A percentile compares a stretch with the other conserved stretches of the same genome.
These are phyloP conservation scores for Shiraia bambusicola DNA, from an alignment of 2,329 filamentous ascomycete species.

Conservation along the genomic window DNA sequence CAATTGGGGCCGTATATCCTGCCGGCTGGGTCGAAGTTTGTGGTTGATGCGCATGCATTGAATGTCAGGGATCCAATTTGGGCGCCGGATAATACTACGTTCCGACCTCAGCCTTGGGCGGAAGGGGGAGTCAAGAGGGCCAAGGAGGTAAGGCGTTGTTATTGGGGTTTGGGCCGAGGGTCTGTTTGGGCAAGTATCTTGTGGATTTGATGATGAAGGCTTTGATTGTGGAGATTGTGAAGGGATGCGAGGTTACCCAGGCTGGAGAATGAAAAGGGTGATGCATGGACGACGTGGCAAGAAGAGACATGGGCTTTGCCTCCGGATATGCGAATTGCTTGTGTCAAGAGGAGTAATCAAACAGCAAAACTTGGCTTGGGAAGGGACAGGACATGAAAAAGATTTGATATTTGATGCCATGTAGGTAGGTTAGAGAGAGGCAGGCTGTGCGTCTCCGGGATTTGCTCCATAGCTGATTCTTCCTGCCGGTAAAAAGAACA, in stretches of 20 bases:
- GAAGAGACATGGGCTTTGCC: conserved; percentile 6
- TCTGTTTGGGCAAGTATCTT: conserved; percentile 49
- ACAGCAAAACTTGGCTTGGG: neutral
- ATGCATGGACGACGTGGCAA: conserved; percentile 3
- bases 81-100: conserved; percentile 41
- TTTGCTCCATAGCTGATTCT: conserved; percentile 54
- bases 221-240: conserved; percentile 11
- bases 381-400: neutral
- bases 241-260: conserved; percentile 4
- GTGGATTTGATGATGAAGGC: conserved; percentile 33
- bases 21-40: conserved; percentile 44
- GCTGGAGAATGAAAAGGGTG: conserved; percentile 6
- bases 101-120: conserved; percentile 32
- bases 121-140: conserved; percentile 28
- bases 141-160: conserved; percentile 39
- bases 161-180: conserved; percentile 50
- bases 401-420: neutral
- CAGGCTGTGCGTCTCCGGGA: conserved; percentile 48
- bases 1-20: conserved; percentile 6
- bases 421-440: conserved; percentile 11
- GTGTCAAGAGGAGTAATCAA: conserved; percentile 1
- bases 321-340: conserved; percentile 7
- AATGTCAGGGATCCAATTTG: conserved; percentile 46
- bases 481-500: conserved; percentile 59
- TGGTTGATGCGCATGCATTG: conserved; percentile 50